Evolutionary conservation across 371 early-diverging fungal genomes (phyloP), one percentile per base, ranked within the genome.

Genomic region (Rhizopus delemar): DNA sequence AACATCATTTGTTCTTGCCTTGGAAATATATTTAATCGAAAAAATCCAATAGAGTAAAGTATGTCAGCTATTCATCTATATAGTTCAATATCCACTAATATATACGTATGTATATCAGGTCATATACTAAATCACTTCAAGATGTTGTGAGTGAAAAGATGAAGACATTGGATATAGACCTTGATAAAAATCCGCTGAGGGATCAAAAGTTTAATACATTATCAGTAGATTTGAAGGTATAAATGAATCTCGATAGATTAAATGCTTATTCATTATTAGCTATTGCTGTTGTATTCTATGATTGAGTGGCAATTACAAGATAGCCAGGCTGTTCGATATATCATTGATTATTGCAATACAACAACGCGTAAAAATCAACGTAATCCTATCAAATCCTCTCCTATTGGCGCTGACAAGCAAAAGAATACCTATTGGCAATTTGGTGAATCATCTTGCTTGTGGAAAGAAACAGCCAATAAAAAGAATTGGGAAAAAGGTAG

Each of bases 291-390:
- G 51, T 59, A 63, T 13, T 62, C 60, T 2, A 15, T 78, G 35
- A 59, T 78, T n/a, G 78, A 78, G 51, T 78, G 75, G 78, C 78
- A 78, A 39, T 56, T 78, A 13, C 73, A 75, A 55, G 78, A 78
- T 29, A 67, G 75, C 38, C 46, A 54, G 33, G 66, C 70, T 16
- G 59, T 78, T 0, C 62, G 65, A 52, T 35, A 59, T 5, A 60
- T 67, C 0, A 53, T 77, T 7, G 74, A 71, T 3, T 41, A 60
- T 11, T 36, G 41, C 49, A 62, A 53, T 29, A 29, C 52, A 16
- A 59, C 49, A 15, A 49, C 22, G 22, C 22, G 22, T 22, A 22
- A 43, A 31, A 50, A 57, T 8, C 57, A 68, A 31, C n/a, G 5
- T 8, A 72, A 70, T 50, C 76, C 70, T 9, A 43, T 69, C 3